Conservation (phyloP, 495 filamentous ascomycete species). For the Arthonia radiata region DNA sequence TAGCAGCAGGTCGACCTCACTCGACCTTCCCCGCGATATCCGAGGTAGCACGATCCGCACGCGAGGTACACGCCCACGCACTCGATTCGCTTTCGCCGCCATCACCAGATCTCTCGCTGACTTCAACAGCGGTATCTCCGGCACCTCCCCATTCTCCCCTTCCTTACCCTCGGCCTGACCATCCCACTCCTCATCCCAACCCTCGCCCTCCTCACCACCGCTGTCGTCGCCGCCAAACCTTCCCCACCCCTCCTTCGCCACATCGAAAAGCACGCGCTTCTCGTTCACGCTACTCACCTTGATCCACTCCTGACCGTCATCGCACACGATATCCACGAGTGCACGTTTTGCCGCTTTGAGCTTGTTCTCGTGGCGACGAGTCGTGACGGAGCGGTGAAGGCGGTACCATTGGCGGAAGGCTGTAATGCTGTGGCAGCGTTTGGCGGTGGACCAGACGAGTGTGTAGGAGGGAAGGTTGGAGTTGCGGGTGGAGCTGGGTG, state of each 20-base stretch:
- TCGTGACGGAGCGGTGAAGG: background rate
- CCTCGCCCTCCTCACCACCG: conserved; percentile 14
- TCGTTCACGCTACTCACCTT: conserved; percentile 36
- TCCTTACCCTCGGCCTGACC: background rate
- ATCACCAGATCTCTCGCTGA: conserved; percentile 27
- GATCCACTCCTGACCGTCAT: conserved; percentile 23
- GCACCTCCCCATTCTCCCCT: conserved; percentile 9
- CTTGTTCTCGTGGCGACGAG: conserved; percentile 2
- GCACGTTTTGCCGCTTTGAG: conserved; percentile 7
- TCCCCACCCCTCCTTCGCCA: conserved; percentile 41
- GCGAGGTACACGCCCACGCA: conserved; percentile 25
- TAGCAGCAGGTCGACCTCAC: conserved; percentile 32
- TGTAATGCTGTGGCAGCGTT: conserved; percentile 9
- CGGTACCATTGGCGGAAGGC: conserved; percentile 6
- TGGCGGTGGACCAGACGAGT: conserved; percentile 13
- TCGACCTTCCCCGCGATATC: conserved; percentile 21
- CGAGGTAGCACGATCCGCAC: conserved; percentile 36
- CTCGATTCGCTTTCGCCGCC: conserved; percentile 25
- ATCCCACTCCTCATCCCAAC: conserved; percentile 18
- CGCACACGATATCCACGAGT: conserved; percentile 11
- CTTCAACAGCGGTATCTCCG: conserved; percentile 23
- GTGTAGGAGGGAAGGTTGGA: conserved; percentile 16
- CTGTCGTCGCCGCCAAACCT: conserved; percentile 19
- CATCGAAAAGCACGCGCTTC: conserved; percentile 29
- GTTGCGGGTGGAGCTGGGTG: conserved; percentile 6